phyloP scores from a whole-genome alignment of 2,329 filamentous ascomycete genomes.

The Amauroascus niger region DNA sequence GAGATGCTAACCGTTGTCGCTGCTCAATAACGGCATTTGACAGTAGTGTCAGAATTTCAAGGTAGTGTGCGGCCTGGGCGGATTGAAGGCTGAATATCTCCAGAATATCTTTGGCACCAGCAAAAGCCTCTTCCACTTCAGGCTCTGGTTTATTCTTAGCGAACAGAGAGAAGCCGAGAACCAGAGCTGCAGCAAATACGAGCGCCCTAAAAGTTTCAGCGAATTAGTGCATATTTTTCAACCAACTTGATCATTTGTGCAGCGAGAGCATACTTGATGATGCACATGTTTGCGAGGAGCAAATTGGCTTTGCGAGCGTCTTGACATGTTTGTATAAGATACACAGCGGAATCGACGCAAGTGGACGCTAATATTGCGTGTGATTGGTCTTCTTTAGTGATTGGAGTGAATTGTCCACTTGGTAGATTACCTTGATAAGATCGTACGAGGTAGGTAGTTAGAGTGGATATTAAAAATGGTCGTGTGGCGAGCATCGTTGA shows the following conservation, averaged over 20 bases:
- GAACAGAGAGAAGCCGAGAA: constrained; percentile 50
- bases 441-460: constrained; percentile 26
- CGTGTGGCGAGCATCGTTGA: constrained; percentile 49
- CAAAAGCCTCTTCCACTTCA: constrained; percentile 43
- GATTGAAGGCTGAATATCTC: constrained; percentile 41
- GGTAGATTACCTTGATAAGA: neutral
- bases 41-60: constrained; percentile 45
- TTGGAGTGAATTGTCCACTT: neutral
- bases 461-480: constrained; percentile 45
- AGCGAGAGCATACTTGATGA: constrained; percentile 44
- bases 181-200: constrained; percentile 48
- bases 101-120: constrained; percentile 43
- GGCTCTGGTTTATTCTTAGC: constrained; percentile 39
- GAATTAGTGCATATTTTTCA: neutral
- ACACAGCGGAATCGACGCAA: constrained; percentile 48
- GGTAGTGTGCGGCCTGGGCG: constrained; percentile 49
- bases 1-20: constrained; percentile 27
- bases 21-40: constrained; percentile 39
- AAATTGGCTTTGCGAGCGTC: constrained; percentile 40
- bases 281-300: constrained; percentile 48
- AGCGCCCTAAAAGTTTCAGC: constrained; percentile 34
- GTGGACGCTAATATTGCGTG: constrained; percentile 40
- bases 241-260: neutral
- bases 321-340: constrained; percentile 46
- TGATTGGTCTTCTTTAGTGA: constrained; percentile 22